Evolutionary conservation across 768 basidiomycete genomes (phyloP), one percentile per base, ranked within the genome.

Genomic region (Boletellus emodensis): DNA sequence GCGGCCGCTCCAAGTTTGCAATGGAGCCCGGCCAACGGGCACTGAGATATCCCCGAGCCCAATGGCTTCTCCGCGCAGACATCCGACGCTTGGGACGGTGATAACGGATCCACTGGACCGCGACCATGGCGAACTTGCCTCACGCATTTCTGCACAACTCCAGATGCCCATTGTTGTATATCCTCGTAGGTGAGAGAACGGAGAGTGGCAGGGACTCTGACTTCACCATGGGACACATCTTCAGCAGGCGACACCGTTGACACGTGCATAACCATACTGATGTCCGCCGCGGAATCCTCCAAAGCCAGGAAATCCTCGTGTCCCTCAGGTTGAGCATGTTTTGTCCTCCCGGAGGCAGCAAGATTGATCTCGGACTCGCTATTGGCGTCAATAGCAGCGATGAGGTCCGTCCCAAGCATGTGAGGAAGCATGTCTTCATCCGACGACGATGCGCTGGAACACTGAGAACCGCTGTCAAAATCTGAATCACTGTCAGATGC

Each of bases 21-120:
- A 17, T 64, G 63, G n/a, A 66, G 46, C 13, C 59, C 63, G 54
- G 61, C 49, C 30, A 64, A 38, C 12, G 62, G 62, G 34, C 62
- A 64, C 13, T 46, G 58, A 2, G 62, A 66, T 32, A 40, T 46
- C 11, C 56, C 59, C 1, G 49, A 49, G 14, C 61, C 49, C 4
- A 45, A 56, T n/a, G 62, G 62, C 35, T 53, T 66, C 50, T 64
- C 62, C 17, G 62, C 64, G 15, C 62, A 64, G 26, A 63, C 41
- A 17, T 64, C 62, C 41, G 62, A 64, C 3, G 39, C 55, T 18
- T 64, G 63, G 24, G 64, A 66, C 7, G 62, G 64, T 22, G 62
- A 66, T 1, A 11, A 46, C 39, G 59, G 63, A n/a, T 53, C 47
- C 20, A 32, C 40, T 0, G 30, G 22, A n/a, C 40, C 26, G 30